Conservation (phyloP, 768 basidiomycete genomes). For the Termitomyces bulborhizus region DNA sequence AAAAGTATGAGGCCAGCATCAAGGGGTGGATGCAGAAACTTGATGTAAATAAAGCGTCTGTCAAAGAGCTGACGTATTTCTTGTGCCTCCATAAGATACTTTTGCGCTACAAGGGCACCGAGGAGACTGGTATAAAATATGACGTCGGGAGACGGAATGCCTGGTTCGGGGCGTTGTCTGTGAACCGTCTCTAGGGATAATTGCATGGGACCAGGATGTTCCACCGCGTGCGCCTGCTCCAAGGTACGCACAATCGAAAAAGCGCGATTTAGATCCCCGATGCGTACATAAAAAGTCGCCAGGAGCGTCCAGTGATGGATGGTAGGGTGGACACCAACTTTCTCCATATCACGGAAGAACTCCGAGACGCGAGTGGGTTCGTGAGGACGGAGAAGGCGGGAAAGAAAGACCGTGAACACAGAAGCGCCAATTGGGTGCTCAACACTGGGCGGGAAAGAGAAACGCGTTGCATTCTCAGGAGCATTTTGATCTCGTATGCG, state of each 20-base stretch:
- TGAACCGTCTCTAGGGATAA: not conserved
- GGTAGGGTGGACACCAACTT: conserved; percentile 37
- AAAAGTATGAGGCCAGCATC: conserved; percentile 5
- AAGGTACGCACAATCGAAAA: conserved; percentile 36
- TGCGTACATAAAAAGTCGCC: conserved; percentile 37
- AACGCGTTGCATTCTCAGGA: conserved; percentile 10
- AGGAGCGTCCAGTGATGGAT: conserved; percentile 45
- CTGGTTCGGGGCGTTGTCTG: not conserved
- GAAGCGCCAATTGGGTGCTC: conserved; percentile 18
- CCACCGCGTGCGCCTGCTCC: conserved; percentile 20
- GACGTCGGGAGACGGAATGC: conserved; percentile 21
- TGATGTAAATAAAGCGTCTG: conserved; percentile 15
- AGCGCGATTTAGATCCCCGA: conserved; percentile 28
- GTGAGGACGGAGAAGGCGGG: conserved; percentile 25
- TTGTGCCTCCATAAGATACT: conserved; percentile 21
- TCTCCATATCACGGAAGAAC: conserved; percentile 49
- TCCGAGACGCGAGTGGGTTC: conserved; percentile 26
- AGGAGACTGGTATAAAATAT: conserved; percentile 32
- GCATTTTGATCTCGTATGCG: not conserved
- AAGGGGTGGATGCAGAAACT: conserved; percentile 14
- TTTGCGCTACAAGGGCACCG: conserved; percentile 27
- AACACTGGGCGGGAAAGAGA: conserved; percentile 24
- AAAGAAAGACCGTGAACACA: conserved; percentile 52
- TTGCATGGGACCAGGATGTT: not conserved
- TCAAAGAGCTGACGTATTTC: conserved; percentile 22